phyloP scores from a whole-genome alignment of 768 basidiomycete genomes.

The Naganishia kalamii region DNA sequence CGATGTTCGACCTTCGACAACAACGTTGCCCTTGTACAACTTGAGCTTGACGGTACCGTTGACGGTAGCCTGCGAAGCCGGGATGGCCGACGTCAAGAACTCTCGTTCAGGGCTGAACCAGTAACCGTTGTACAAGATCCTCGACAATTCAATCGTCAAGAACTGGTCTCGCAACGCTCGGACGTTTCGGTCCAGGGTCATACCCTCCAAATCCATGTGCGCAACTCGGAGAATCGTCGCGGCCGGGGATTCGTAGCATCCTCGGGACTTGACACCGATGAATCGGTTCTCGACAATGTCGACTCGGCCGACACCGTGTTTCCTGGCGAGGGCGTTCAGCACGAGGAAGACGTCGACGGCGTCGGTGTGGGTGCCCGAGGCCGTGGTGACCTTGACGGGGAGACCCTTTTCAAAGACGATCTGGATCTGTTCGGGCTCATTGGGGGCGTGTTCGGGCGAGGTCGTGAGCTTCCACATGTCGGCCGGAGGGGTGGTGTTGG shows the following conservation, averaged over 20 bases:
- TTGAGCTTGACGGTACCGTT: conserved; percentile 86
- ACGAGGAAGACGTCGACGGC: conserved; percentile 85
- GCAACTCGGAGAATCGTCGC: conserved; percentile 92
- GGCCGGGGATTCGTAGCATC: conserved; percentile 98
- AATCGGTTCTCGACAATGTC: conserved; percentile 99
- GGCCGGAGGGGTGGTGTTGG: conserved; percentile 79
- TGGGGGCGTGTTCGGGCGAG: conserved; percentile 73
- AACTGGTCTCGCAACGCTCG: conserved; percentile 91
- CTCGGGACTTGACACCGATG: conserved; percentile 97
- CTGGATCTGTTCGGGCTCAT: conserved; percentile 65
- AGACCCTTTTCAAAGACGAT: conserved; percentile 84
- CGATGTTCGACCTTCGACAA: conserved; percentile 84
- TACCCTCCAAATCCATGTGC: conserved; percentile 92
- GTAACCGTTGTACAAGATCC: conserved; percentile 95
- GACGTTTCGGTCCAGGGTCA: conserved; percentile 96
- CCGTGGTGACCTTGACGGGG: conserved; percentile 66
- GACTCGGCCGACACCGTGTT: conserved; percentile 92
- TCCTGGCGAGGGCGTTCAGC: conserved; percentile 84
- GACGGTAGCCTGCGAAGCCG: conserved; percentile 90
- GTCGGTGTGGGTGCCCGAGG: conserved; percentile 67
- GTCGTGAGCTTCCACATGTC: conserved; percentile 99
- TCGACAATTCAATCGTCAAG: conserved; percentile 78
- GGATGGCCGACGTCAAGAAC: conserved; percentile 83
- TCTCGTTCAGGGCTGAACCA: conserved; percentile 99
- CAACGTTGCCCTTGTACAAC: conserved; percentile 91